Evolutionary conservation across 495 filamentous ascomycete species (phyloP).

Genomic region (Aspergillus nidulans): DNA sequence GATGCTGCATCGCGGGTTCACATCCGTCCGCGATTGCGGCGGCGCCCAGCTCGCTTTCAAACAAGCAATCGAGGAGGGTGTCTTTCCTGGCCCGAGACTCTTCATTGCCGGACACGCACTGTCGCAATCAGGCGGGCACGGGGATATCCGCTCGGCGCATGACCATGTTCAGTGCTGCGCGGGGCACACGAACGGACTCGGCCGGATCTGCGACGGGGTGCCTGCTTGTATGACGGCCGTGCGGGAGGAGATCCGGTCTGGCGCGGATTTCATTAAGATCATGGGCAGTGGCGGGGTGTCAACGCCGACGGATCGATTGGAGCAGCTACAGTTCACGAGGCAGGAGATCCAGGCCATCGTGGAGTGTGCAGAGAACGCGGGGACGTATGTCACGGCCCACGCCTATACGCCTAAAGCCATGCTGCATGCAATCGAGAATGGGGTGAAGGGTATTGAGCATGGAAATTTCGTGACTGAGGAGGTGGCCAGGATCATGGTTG

Average conservation of each 20-base stretch:
- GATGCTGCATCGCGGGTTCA: constrained; percentile 52
- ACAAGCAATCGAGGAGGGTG: constrained; percentile 46
- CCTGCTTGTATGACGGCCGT: constrained; percentile 45
- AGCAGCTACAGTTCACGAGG: constrained; percentile 48
- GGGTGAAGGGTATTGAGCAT: constrained; percentile 53
- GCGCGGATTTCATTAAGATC: constrained; percentile 56
- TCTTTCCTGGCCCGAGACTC: constrained; percentile 45
- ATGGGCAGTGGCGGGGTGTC: constrained; percentile 53
- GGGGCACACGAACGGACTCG: constrained; percentile 27
- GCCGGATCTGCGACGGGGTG: constrained; percentile 47
- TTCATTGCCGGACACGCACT: constrained; percentile 42
- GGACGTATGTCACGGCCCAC: constrained; percentile 54
- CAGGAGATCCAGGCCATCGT: constrained; percentile 50
- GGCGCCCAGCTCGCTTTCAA: constrained; percentile 48
- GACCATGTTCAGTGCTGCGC: constrained; percentile 41
- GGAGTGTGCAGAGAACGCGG: constrained; percentile 39
- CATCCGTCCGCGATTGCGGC: constrained; percentile 48
- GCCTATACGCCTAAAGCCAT: constrained; percentile 51
- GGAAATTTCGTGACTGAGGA: constrained; percentile 49
- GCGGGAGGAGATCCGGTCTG: constrained; percentile 47
- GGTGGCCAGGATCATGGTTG: constrained; percentile 45
- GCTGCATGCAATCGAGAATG: constrained; percentile 50
- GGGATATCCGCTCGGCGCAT: constrained; percentile 38
- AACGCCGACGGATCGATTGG: constrained; percentile 45
- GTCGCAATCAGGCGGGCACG: constrained; percentile 53